Conservation (phyloP, 139 green algal species). For the Volvox reticuliferus region DNA sequence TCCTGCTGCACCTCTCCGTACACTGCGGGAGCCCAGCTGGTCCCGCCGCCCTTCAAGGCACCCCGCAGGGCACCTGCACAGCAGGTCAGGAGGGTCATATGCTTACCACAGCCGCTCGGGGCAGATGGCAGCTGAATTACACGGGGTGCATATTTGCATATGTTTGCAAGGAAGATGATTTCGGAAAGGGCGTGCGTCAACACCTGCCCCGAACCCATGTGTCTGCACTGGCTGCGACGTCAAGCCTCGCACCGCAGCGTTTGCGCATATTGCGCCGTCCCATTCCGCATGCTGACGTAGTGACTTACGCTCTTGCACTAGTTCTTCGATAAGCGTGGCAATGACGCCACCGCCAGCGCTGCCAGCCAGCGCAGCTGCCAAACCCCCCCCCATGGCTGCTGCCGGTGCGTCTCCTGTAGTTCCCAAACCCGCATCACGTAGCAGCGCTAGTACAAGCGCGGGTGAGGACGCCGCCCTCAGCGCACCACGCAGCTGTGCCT, state of each 20-base stretch:
- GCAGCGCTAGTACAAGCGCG: conserved; percentile 49
- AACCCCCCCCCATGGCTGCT: conserved; percentile 40
- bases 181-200: no score
- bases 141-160: no score
- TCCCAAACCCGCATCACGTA: conserved; percentile 50
- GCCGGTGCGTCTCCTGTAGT: conserved; percentile 34
- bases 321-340: conserved; percentile 59
- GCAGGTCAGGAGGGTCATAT: not conserved
- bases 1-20: conserved; percentile 76
- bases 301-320: conserved; percentile 61
- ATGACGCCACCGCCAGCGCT: conserved; percentile 46
- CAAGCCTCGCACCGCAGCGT: no score
- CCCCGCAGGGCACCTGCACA: conserved; percentile 56
- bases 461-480: conserved; percentile 75
- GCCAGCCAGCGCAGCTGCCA: conserved; percentile 46
- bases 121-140: no score
- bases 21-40: conserved; percentile 79
- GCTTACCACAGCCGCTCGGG: not conserved
- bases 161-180: no score
- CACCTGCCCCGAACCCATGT: no score
- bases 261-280: no score
- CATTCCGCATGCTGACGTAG: no score
- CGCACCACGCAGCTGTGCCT: conserved; percentile 86
- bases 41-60: conserved; percentile 72
- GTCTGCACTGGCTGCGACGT: no score